Evolutionary conservation across 2,329 filamentous ascomycete genomes (phyloP).

Genomic region (Ceratocystis cubensis): DNA sequence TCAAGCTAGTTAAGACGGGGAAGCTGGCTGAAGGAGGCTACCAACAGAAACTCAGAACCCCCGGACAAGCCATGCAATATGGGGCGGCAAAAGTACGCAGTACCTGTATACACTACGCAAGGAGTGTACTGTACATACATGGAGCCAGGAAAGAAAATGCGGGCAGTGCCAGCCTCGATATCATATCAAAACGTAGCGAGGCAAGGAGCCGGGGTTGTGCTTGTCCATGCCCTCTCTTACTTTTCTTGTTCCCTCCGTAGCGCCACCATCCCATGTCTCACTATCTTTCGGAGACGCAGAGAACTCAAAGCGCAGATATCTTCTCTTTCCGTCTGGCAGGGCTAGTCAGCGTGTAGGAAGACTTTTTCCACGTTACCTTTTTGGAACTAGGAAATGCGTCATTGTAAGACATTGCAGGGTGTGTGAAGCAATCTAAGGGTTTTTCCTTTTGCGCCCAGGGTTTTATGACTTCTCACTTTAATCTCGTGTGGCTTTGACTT

Average conservation of each 20-base stretch:
- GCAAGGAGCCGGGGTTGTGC: not conserved
- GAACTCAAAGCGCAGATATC: not conserved
- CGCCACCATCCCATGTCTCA: not conserved
- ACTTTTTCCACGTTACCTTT: not conserved
- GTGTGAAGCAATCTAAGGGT: not conserved
- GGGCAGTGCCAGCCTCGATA: not conserved
- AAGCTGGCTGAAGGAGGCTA: not conserved
- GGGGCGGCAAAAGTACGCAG: not conserved
- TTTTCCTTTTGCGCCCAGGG: not conserved
- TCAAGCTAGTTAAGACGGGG: not conserved
- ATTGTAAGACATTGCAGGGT: conserved; percentile 5
- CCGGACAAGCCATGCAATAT: not conserved
- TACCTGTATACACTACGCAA: not conserved
- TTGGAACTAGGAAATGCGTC: not conserved
- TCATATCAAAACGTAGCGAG: not conserved
- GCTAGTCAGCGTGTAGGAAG: not conserved
- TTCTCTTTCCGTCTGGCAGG: not conserved
- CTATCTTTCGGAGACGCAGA: not conserved
- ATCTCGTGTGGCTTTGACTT: not conserved
- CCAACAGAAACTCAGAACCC: not conserved
- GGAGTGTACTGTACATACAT: too few relatives aligned
- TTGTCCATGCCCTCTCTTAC: too few relatives aligned
- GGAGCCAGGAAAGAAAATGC: too few relatives aligned
- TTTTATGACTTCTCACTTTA: not conserved
- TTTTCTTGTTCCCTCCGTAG: not conserved